Conservation (phyloP, 2,329 filamentous ascomycete genomes). For the Huntiella decipiens region DNA sequence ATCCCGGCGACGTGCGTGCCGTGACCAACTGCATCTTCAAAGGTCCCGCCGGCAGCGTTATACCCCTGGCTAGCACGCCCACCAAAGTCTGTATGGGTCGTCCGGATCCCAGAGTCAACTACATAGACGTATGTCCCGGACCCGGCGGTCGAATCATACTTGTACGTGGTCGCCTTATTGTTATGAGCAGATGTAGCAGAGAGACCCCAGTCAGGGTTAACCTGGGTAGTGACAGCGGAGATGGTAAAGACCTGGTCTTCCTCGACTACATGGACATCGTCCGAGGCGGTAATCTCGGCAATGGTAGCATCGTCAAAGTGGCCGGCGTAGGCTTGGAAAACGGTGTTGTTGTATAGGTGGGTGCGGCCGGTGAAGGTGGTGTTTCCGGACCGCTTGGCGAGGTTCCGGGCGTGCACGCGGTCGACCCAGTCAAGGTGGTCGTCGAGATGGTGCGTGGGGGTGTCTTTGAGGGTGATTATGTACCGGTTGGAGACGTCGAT, state of each 20-base stretch:
- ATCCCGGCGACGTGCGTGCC: constrained; percentile 21
- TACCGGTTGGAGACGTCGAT: constrained; percentile 14
- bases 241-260: neutral
- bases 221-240: constrained; percentile 13
- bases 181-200: constrained; percentile 16
- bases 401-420: constrained; percentile 17
- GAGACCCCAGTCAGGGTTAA: constrained; percentile 17
- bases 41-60: constrained; percentile 14
- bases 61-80: constrained; percentile 14
- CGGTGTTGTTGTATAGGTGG: neutral
- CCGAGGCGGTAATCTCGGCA: constrained; percentile 20
- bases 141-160: constrained; percentile 13
- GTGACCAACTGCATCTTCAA: constrained; percentile 21
- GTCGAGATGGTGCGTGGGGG: constrained; percentile 17
- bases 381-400: constrained; percentile 17
- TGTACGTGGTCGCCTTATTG: constrained; percentile 14
- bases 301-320: constrained; percentile 24
- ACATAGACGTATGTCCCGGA: constrained; percentile 15
- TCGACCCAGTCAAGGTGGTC: constrained; percentile 19
- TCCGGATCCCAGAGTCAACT: constrained; percentile 14
- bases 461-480: constrained; percentile 26
- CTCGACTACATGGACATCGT: constrained; percentile 20
- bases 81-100: constrained; percentile 12
- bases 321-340: constrained; percentile 22
- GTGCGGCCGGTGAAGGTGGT: neutral